A percentile compares a stretch with the other conserved stretches of the same genome.
Evolutionary conservation across 139 green algal genomes (phyloP).

Genomic region (Chlorella sp.): DNA sequence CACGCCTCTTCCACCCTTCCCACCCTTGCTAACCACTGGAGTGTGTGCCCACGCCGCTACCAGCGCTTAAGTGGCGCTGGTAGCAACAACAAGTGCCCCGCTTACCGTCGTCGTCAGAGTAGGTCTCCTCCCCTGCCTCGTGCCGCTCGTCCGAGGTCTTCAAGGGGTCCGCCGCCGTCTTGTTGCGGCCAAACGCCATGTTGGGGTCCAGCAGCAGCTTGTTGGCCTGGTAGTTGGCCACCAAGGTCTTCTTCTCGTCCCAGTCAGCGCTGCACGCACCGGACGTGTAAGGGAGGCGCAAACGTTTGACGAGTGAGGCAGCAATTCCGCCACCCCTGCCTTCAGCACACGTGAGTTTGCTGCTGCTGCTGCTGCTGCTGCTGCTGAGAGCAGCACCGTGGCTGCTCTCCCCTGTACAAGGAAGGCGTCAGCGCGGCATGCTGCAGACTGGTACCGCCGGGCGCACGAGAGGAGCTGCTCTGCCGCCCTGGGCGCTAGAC

Average conservation of each 20-base stretch:
- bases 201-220: slow-evolving; percentile 40
- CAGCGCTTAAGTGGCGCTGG: neutral
- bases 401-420: too few species aligned
- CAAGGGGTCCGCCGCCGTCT: slow-evolving; percentile 17
- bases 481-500: too few species aligned
- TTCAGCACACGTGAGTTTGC: too few species aligned
- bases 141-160: slow-evolving; percentile 27
- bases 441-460: too few species aligned
- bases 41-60: neutral
- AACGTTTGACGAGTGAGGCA: too few species aligned
- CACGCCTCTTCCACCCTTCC: neutral
- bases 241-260: slow-evolving; percentile 26
- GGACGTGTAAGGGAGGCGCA: too few species aligned
- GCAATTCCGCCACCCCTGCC: too few species aligned
- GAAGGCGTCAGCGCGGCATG: too few species aligned
- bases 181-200: slow-evolving; percentile 34
- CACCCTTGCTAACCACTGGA: neutral
- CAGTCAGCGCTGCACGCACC: slow-evolving; percentile 33
- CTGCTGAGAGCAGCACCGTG: too few species aligned
- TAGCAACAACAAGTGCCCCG: neutral
- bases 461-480: too few species aligned
- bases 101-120: slow-evolving; percentile 49
- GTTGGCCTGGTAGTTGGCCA: slow-evolving; percentile 37
- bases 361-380: too few species aligned
- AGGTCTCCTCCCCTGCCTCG: slow-evolving; percentile 27